Percentiles rank a stretch among this genome's conserved stretches.
Evolutionary conservation across 306 rosid species (phyloP).

Genomic region (Prunus mume): DNA sequence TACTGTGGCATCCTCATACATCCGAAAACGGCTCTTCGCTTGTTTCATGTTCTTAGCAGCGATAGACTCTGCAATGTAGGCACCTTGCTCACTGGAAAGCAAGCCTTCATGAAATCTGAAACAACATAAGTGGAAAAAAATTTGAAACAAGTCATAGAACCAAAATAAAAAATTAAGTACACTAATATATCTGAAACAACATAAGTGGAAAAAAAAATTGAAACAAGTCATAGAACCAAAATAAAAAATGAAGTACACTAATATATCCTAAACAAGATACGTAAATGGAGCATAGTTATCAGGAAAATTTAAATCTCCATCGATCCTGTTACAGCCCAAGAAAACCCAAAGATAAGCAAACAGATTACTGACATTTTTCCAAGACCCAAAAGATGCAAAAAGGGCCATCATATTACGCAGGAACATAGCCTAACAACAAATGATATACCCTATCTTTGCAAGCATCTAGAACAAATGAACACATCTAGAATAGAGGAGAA

Average conservation of each 20-base stretch:
- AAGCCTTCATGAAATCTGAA: constrained; percentile 91
- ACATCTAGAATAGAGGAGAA: too few species aligned
- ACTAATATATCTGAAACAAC: constrained; percentile 47
- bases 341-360: not conserved
- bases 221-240: not conserved
- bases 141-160: not conserved
- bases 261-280: not conserved
- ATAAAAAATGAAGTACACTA: not conserved
- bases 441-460: too few species aligned
- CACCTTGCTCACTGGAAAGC: constrained; percentile 90
- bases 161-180: not conserved
- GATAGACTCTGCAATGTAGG: constrained; percentile 83
- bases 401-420: too few species aligned
- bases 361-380: too few species aligned
- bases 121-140: constrained; percentile 8
- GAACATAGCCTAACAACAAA: too few species aligned
- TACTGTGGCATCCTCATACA: constrained; percentile 44
- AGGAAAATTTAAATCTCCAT: not conserved
- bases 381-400: too few species aligned
- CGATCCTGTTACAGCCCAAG: too few species aligned
- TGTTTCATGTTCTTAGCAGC: constrained; percentile 67
- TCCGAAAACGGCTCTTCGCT: constrained; percentile 48
- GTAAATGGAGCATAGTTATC: not conserved
- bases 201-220: not conserved
- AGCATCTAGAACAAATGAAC: too few species aligned